Percentiles rank a stretch among this genome's conserved stretches.
Evolutionary conservation across 2,329 filamentous ascomycete genomes (phyloP).

Genomic region (Cladosporium sp.): DNA sequence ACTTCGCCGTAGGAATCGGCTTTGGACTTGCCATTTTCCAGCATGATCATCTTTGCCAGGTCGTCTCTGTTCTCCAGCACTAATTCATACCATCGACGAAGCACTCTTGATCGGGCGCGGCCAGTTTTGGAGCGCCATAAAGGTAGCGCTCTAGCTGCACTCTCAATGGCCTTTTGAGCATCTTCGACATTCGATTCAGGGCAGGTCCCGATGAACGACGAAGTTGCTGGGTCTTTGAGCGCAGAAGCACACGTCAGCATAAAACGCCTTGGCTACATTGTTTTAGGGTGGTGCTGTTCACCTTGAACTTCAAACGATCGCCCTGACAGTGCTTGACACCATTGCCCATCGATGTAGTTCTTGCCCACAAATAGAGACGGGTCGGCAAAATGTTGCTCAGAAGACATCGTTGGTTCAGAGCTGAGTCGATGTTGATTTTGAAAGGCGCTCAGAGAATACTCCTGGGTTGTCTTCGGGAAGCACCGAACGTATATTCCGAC

Average conservation of each 20-base stretch:
- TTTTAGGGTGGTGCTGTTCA: too few relatives aligned
- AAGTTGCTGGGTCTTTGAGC: constrained; percentile 70
- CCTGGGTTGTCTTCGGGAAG: too few relatives aligned
- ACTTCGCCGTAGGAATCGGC: constrained; percentile 22
- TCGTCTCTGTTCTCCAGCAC: constrained; percentile 75
- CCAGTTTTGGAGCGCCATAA: constrained; percentile 66
- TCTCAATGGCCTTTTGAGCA: constrained; percentile 72
- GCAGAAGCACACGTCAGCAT: too few relatives aligned
- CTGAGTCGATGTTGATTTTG: too few relatives aligned
- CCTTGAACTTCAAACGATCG: constrained; percentile 75
- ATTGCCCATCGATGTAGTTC: constrained; percentile 86
- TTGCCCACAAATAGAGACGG: constrained; percentile 71
- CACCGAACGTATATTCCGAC: too few relatives aligned
- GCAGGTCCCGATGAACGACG: constrained; percentile 71
- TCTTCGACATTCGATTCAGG: constrained; percentile 80
- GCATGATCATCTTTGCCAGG: constrained; percentile 71
- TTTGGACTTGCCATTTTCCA: constrained; percentile 23
- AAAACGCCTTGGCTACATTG: too few relatives aligned
- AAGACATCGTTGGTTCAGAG: too few relatives aligned
- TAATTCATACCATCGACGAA: constrained; percentile 77
- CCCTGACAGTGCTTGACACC: constrained; percentile 76
- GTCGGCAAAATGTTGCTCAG: constrained; percentile 24
- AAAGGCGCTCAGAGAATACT: too few relatives aligned
- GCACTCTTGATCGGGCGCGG: constrained; percentile 66
- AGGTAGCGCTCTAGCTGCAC: constrained; percentile 69